These are phyloP conservation scores for Arabis hirsuta DNA, from an alignment of 345 rosid species.

Conservation along the genomic window DNA sequence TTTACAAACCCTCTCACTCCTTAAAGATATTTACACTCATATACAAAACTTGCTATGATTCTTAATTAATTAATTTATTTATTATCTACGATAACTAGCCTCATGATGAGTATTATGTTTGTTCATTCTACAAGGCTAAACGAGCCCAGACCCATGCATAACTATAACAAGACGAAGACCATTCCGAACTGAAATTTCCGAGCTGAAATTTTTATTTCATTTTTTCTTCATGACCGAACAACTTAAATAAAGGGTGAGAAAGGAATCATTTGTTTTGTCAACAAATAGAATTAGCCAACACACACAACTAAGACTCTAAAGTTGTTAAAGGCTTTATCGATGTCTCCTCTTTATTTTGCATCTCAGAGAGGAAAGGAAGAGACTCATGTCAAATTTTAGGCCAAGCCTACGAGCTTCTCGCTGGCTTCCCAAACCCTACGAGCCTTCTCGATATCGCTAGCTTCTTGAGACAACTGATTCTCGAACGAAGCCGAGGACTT, in stretches of 20 bases:
- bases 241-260: not conserved
- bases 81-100: too few relatives aligned
- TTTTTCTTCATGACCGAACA: not conserved
- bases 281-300: not conserved
- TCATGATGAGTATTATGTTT: too few relatives aligned
- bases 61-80: too few relatives aligned
- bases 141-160: too few relatives aligned
- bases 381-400: constrained; percentile 44
- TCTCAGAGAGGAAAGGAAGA: not conserved
- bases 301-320: constrained; percentile 1
- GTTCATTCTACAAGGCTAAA: too few relatives aligned
- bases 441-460: constrained; percentile 79
- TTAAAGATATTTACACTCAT: too few relatives aligned
- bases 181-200: not conserved
- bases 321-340: constrained; percentile 19
- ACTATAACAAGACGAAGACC: too few relatives aligned
- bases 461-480: constrained; percentile 90
- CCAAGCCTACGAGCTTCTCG: constrained; percentile 92
- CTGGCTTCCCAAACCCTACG: constrained; percentile 85
- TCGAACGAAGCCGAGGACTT: constrained; percentile 82
- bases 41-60: too few relatives aligned
- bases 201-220: not conserved
- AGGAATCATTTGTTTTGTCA: constrained; percentile 7
- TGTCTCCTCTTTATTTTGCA: constrained; percentile 16
- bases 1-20: too few relatives aligned